Evolutionary conservation across 305 asterid species (phyloP).

Genomic region (Coffea humblotiana): DNA sequence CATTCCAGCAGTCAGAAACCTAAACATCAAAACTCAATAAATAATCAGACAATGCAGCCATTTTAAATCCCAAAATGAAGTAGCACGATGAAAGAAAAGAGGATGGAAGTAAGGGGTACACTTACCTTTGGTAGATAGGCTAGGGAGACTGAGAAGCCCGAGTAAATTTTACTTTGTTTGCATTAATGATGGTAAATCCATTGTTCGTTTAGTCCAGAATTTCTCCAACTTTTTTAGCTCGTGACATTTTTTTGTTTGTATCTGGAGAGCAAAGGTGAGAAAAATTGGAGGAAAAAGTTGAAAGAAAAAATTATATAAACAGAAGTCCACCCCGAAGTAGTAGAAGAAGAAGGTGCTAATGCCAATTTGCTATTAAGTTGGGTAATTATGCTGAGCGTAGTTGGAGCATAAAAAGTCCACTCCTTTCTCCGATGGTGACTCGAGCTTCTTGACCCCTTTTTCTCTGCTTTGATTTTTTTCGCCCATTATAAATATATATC

Average conservation of each 20-base stretch:
- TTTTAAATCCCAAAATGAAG: not conserved
- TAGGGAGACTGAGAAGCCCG: not conserved
- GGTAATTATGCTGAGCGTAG: slow-evolving; percentile 7
- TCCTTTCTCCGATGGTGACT: not conserved
- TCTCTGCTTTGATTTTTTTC: not conserved
- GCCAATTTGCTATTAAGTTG: not conserved
- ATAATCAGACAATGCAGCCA: not conserved
- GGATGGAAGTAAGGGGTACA: not conserved
- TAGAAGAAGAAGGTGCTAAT: not conserved
- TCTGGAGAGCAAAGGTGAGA: slow-evolving; percentile 24
- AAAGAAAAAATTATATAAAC: not conserved
- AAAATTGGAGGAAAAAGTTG: slow-evolving; percentile 7
- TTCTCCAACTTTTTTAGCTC: not conserved
- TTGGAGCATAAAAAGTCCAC: slow-evolving; percentile 8
- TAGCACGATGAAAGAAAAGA: not conserved
- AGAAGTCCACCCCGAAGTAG: not conserved
- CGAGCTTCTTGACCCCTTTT: not conserved
- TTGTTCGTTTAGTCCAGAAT: not conserved
- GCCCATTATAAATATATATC: no score
- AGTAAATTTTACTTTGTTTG: not conserved
- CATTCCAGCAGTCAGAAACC: not conserved
- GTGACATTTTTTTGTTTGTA: slow-evolving; percentile 8
- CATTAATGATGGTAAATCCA: not conserved
- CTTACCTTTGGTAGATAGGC: not conserved
- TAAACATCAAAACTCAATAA: not conserved